phyloP scores from a whole-genome alignment of 2,329 filamentous ascomycete species.

The Didymella exigua region DNA sequence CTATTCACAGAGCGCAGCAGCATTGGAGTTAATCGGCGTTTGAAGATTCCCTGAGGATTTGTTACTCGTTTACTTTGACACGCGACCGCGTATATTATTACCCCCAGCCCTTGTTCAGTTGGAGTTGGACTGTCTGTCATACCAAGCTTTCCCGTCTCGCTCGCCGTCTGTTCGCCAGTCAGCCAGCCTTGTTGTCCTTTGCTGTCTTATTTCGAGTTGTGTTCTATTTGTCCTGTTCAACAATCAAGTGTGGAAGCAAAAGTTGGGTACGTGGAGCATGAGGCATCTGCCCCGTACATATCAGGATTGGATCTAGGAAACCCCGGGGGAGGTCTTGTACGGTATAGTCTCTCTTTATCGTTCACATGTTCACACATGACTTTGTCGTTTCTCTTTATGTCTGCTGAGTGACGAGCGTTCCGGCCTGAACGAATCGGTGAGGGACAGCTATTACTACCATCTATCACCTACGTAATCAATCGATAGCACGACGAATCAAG shows the following conservation, averaged over 20 bases:
- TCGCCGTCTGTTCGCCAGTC: background rate
- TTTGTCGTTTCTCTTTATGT: background rate
- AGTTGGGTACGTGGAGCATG: conserved; percentile 15
- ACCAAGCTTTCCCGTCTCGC: conserved; percentile 2
- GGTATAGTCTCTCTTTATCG: conserved; percentile 31
- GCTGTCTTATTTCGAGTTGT: background rate
- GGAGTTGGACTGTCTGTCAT: conserved; percentile 12
- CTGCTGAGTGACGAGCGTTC: background rate
- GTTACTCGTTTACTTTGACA: background rate
- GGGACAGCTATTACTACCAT: background rate
- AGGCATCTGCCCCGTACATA: conserved; percentile 10
- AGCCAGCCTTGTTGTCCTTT: background rate
- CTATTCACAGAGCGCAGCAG: conserved; percentile 46
- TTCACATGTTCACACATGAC: background rate
- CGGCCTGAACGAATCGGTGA: background rate
- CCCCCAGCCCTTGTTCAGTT: conserved; percentile 3
- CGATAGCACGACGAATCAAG: conserved; percentile 6
- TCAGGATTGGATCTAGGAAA: background rate
- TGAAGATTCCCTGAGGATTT: conserved; percentile 35
- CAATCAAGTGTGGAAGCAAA: conserved; percentile 16
- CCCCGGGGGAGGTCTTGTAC: conserved; percentile 20
- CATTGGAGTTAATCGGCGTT: conserved; percentile 47
- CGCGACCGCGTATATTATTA: conserved; percentile 15
- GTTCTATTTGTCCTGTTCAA: background rate
- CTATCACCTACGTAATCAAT: conserved; percentile 14